Percentiles rank a stretch among this genome's conserved stretches.
Evolutionary conservation across 2,329 filamentous ascomycete species (phyloP).

Genomic region (Camillea tinctor): DNA sequence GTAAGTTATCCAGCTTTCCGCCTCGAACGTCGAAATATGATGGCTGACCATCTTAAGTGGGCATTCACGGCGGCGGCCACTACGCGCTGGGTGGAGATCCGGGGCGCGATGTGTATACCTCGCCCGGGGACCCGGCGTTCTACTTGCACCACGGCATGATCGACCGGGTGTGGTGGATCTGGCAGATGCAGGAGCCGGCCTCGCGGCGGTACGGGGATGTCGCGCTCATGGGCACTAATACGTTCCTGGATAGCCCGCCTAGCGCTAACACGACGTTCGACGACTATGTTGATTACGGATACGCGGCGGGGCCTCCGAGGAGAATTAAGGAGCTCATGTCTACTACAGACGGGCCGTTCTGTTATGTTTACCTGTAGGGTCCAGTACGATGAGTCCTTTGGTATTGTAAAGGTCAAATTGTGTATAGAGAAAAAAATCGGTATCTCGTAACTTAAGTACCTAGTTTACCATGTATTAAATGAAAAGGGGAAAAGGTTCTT

Average conservation of each 20-base stretch:
- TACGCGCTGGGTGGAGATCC: slow-evolving; percentile 32
- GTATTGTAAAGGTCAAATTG: too few relatives aligned
- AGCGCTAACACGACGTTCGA: slow-evolving; percentile 21
- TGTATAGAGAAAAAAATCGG: too few relatives aligned
- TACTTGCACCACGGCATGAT: slow-evolving; percentile 23
- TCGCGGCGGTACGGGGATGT: slow-evolving; percentile 6
- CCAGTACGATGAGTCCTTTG: too few relatives aligned
- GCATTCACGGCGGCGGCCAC: slow-evolving; percentile 29
- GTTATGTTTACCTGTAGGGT: slow-evolving; percentile 1
- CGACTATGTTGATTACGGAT: slow-evolving; percentile 22
- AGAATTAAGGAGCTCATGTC: slow-evolving; percentile 1
- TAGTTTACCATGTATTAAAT: too few relatives aligned
- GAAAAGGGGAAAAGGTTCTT: too few relatives aligned
- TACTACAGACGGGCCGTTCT: slow-evolving; percentile 4
- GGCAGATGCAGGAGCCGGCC: slow-evolving; percentile 18
- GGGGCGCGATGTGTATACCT: slow-evolving; percentile 17
- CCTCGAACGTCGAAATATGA: too few relatives aligned
- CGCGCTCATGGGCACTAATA: slow-evolving; percentile 23
- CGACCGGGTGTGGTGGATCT: slow-evolving; percentile 18
- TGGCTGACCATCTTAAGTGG: slow-evolving; percentile 10
- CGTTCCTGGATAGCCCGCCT: slow-evolving; percentile 23
- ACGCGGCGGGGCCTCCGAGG: slow-evolving; percentile 10
- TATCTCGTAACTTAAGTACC: too few relatives aligned
- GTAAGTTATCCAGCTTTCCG: too few relatives aligned
- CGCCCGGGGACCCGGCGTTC: slow-evolving; percentile 22